A percentile compares a stretch with the other conserved stretches of the same genome.
phyloP scores from a whole-genome alignment of 1,284 basidiomycete genomes.

The Cutaneotrichosporon mucoides region DNA sequence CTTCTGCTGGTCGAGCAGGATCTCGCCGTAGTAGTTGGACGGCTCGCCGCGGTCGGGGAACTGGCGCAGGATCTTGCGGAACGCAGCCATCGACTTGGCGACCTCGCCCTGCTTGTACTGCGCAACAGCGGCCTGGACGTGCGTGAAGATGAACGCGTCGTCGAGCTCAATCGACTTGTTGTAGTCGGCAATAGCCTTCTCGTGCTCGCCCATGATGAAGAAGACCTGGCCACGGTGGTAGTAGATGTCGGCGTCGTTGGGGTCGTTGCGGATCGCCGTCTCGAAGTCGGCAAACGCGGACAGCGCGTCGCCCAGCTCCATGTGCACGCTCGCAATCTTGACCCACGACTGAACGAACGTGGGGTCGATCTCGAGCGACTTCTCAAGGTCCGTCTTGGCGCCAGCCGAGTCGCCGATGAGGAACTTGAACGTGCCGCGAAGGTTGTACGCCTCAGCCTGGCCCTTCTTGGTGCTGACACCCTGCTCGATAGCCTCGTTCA shows the following conservation, averaged over 20 bases:
- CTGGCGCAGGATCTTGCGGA: constrained; percentile 71
- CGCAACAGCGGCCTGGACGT: constrained; percentile 92
- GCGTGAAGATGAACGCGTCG: constrained; percentile 53
- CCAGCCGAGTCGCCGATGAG: constrained; percentile 76
- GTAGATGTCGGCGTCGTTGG: constrained; percentile 90
- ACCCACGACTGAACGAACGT: constrained; percentile 85
- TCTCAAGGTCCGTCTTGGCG: constrained; percentile 81
- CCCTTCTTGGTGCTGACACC: constrained; percentile 73
- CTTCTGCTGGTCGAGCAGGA: constrained; percentile 86
- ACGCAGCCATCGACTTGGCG: constrained; percentile 79
- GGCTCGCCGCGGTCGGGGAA: constrained; percentile 83
- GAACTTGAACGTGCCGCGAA: constrained; percentile 97
- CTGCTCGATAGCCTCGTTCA: constrained; percentile 83
- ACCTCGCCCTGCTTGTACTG: constrained; percentile 86
- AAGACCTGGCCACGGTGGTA: constrained; percentile 99
- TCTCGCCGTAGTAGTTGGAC: constrained; percentile 91
- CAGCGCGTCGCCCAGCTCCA: constrained; percentile 78
- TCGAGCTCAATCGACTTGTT: constrained; percentile 80
- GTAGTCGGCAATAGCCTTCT: constrained; percentile 83
- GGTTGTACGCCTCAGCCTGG: constrained; percentile 83
- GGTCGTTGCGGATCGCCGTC: constrained; percentile 75
- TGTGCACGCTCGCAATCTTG: constrained; percentile 95
- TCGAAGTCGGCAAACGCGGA: constrained; percentile 86
- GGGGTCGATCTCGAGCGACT: constrained; percentile 69
- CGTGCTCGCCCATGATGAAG: constrained; percentile 92